Conservation (phyloP, 2,329 filamentous ascomycete genomes). For the Conoideocrella luteorostrata region DNA sequence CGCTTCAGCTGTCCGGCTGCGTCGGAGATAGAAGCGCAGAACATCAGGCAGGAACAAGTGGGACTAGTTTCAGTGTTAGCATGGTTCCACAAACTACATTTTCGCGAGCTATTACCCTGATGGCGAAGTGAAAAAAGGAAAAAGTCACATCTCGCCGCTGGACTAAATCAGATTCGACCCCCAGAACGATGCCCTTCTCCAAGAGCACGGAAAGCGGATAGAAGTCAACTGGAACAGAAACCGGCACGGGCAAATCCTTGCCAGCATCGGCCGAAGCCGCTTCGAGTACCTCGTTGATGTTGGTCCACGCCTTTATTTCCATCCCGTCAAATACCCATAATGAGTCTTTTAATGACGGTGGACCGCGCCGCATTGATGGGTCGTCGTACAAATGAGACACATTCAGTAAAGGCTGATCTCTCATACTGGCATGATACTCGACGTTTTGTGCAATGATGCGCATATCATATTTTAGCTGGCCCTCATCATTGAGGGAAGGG, state of each 20-base stretch:
- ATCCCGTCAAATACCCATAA: conserved; percentile 91
- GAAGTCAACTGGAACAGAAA: conserved; percentile 84
- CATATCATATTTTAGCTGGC: conserved; percentile 96
- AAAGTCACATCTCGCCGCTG: conserved; percentile 89
- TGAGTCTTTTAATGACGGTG: conserved; percentile 66
- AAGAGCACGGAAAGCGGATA: conserved; percentile 84
- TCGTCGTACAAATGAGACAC: conserved; percentile 22
- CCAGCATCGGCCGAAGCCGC: conserved; percentile 59
- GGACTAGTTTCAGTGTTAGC: conserved; percentile 47
- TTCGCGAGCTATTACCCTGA: conserved; percentile 56
- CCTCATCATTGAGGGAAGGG: conserved; percentile 73
- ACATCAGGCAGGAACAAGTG: conserved; percentile 89
- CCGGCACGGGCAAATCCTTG: conserved; percentile 65
- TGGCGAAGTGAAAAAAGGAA: conserved; percentile 80
- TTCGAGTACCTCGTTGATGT: conserved; percentile 75
- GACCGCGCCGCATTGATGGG: conserved; percentile 17
- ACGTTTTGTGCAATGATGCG: conserved; percentile 92
- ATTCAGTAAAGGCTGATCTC: conserved; percentile 61
- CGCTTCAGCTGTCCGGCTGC: conserved; percentile 73
- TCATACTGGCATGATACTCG: conserved; percentile 89
- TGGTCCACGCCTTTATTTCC: conserved; percentile 81
- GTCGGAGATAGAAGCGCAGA: conserved; percentile 69
- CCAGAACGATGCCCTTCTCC: conserved; percentile 84
- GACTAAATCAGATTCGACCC: conserved; percentile 87
- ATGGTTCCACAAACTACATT: background rate